Evolutionary conservation across 768 basidiomycete genomes (phyloP), one percentile per base, ranked within the genome.

Genomic region (Tylopilus intermedius): DNA sequence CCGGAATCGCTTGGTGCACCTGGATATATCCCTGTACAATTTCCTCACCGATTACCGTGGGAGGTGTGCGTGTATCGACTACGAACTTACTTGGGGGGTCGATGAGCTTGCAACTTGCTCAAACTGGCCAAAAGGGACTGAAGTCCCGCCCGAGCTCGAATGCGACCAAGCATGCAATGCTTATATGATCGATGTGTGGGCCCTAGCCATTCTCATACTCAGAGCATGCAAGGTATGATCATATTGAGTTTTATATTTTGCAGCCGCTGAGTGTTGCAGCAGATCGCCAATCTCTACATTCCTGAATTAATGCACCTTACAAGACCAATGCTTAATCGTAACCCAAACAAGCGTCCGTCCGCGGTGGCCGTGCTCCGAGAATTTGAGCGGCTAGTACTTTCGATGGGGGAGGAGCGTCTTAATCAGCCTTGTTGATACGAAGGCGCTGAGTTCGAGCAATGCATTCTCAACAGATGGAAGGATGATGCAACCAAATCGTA

Each of bases 141-240:
- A 89, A 53, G 61, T 83, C 10, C 84, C 88, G 18, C 87, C 87
- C 11, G 88, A 90, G 66, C 78, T 79, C 45, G 86, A 83, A 58
- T 62, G 66, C 21, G 77, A 75, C 18, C 76, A 74, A 41, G 64
- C 62, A 47, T 62, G 62, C 37, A 78, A 87, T 65, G 82, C 86
- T 4, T 88, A 79, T 63, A 87, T 86, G 68, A 70, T 86, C 8
- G 87, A 90, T 61, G 76, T 89, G 2, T 90, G 86, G 83, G 83
- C 84, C 13, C 67, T 88, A 29, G 88, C 75, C 18, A 71, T 85
- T 14, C 72, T 88, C 4, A 79, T 89, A 27, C 65, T 86, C 39
- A 77, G 80, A 21, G 80, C 80, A 39, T 83, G 81, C 71, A 79
- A 86, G 71, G 87, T 85, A 67, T 44, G 73, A 60, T 14, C 18